A percentile compares a stretch with the other conserved stretches of the same genome.
Conservation (phyloP, 2,329 filamentous ascomycete genomes). For the Cephalotrichum gorgonifer region DNA sequence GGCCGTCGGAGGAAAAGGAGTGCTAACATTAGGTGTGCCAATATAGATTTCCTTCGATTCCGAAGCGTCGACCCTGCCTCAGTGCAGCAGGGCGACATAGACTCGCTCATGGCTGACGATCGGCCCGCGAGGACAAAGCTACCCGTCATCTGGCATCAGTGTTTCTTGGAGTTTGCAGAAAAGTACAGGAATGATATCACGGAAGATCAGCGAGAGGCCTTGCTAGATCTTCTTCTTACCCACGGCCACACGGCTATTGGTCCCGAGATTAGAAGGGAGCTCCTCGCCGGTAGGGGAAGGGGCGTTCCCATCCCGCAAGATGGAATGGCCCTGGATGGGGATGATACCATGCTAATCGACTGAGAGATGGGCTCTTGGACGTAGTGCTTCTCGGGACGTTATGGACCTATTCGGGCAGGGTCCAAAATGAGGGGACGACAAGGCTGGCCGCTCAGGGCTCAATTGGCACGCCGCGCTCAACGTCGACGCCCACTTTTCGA, state of each 20-base stretch:
- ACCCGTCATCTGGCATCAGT: constrained; percentile 95
- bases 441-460: too few species aligned
- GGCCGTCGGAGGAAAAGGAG: not conserved
- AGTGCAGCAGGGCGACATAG: constrained; percentile 40
- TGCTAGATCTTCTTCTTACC: constrained; percentile 76
- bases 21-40: not conserved
- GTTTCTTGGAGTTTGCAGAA: constrained; percentile 82
- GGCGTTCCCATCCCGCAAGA: constrained; percentile 52
- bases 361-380: not conserved
- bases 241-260: constrained; percentile 83
- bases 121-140: constrained; percentile 53
- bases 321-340: constrained; percentile 50
- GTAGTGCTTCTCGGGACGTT: not conserved
- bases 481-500: too few species aligned
- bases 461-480: too few species aligned
- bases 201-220: constrained; percentile 83
- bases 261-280: constrained; percentile 79
- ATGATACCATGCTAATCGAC: constrained; percentile 85
- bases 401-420: not conserved
- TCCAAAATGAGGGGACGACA: too few species aligned
- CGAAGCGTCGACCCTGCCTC: constrained; percentile 55
- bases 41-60: constrained; percentile 76
- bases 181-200: constrained; percentile 94
- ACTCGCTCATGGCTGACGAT: constrained; percentile 32
- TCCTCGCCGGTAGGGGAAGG: constrained; percentile 78